Conservation (phyloP, 148 eudicot genomes). For the Chenopodium suecicum region DNA sequence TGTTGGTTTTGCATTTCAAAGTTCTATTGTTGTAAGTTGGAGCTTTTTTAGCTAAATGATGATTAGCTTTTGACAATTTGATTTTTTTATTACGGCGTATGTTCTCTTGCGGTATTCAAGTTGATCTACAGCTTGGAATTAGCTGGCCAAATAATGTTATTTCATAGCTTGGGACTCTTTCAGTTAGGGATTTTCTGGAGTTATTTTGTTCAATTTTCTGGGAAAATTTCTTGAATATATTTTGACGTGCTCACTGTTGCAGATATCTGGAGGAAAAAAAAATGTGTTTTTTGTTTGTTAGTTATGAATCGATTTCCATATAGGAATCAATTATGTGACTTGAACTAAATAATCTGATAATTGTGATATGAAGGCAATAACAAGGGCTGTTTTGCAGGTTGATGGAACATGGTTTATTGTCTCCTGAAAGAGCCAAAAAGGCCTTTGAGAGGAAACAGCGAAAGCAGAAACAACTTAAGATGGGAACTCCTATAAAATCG, state of each 20-base stretch:
- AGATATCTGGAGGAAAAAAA: neutral
- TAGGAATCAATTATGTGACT: neutral
- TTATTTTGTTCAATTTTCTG: neutral
- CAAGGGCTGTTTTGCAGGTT: constrained; percentile 46
- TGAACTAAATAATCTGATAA: neutral
- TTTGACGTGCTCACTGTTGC: too few species aligned
- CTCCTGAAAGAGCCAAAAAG: constrained; percentile 75
- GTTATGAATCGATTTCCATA: too few species aligned
- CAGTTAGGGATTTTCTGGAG: neutral
- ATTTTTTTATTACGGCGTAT: neutral
- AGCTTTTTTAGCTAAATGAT: too few species aligned
- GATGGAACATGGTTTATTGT: constrained; percentile 88
- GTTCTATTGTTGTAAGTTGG: neutral
- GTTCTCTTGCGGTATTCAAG: neutral
- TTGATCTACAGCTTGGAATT: neutral
- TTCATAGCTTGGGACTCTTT: neutral
- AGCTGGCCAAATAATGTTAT: neutral
- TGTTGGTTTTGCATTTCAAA: neutral
- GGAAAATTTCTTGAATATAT: neutral
- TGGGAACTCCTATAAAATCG: constrained; percentile 73
- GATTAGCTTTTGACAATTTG: neutral
- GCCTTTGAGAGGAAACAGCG: constrained; percentile 85
- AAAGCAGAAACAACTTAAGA: constrained; percentile 66
- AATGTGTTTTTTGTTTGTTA: too few species aligned
- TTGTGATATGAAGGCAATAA: neutral